Conservation (phyloP, 202 grass and related monocot species). For the Bolboschoenoplectus hybrid region DNA sequence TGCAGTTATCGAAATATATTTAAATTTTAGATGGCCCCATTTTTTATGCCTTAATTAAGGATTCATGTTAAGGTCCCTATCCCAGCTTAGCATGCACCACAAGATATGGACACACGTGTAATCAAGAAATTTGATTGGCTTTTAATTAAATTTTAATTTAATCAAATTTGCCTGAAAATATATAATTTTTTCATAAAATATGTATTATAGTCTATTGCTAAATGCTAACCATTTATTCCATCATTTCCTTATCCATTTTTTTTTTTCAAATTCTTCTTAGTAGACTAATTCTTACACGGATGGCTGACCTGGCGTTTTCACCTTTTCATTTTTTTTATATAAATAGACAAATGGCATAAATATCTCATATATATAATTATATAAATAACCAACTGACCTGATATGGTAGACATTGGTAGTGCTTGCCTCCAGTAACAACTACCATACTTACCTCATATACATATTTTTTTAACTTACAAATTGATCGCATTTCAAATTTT, state of each 20-base stretch:
- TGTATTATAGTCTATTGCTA: neutral
- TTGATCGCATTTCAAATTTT: too few relatives aligned
- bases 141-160: neutral
- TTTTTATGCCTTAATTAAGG: neutral
- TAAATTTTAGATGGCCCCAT: neutral
- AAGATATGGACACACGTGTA: neutral
- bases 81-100: neutral
- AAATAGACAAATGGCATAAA: neutral
- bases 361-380: too few relatives aligned
- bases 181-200: neutral
- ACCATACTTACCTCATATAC: neutral
- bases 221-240: neutral
- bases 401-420: too few relatives aligned
- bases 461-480: too few relatives aligned
- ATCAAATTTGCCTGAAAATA: neutral
- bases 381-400: too few relatives aligned
- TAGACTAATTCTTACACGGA: slow-evolving; percentile 35
- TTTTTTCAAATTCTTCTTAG: neutral
- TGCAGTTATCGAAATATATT: too few relatives aligned
- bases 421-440: neutral
- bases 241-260: neutral
- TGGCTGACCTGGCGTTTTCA: slow-evolving; percentile 12
- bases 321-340: neutral
- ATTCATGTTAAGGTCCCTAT: neutral
- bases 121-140: neutral